A percentile compares a stretch with the other conserved stretches of the same genome.
Evolutionary conservation across 2,329 filamentous ascomycete genomes (phyloP).

Genomic region (Ascochyta fabae): DNA sequence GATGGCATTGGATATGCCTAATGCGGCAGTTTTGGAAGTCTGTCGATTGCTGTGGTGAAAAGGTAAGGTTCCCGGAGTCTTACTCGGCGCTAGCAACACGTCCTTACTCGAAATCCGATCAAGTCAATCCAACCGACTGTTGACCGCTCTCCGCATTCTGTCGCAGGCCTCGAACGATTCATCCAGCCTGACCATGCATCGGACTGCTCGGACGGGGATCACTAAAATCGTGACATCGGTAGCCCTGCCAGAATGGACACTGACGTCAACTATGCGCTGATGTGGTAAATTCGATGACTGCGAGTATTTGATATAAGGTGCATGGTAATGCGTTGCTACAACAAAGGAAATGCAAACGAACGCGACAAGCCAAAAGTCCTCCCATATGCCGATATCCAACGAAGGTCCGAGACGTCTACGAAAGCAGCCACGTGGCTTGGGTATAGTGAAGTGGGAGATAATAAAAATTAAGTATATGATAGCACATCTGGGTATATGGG

Average conservation of each 20-base stretch:
- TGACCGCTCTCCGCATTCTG: too few relatives aligned
- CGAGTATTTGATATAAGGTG: background rate
- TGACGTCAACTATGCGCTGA: background rate
- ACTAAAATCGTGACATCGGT: too few relatives aligned
- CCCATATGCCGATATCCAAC: conserved; percentile 5
- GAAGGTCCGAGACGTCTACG: conserved; percentile 6
- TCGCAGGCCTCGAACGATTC: too few relatives aligned
- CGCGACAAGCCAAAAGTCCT: background rate
- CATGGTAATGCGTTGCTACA: background rate
- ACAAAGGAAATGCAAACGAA: background rate
- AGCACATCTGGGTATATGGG: conserved; percentile 24
- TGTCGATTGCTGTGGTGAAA: too few relatives aligned
- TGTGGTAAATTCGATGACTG: background rate
- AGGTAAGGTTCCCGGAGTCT: too few relatives aligned
- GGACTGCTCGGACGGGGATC: too few relatives aligned
- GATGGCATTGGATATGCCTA: too few relatives aligned
- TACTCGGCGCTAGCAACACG: too few relatives aligned
- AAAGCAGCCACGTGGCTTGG: conserved; percentile 9
- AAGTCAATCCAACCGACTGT: too few relatives aligned
- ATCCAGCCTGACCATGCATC: too few relatives aligned
- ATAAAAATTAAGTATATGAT: conserved; percentile 4
- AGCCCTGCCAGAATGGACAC: background rate
- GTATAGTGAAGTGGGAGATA: conserved; percentile 7
- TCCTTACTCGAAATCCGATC: too few relatives aligned
- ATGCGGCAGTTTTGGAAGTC: too few relatives aligned